These are phyloP conservation scores for Fraxinus sp. DNA, from an alignment of 305 asterid species.

Conservation along the genomic window DNA sequence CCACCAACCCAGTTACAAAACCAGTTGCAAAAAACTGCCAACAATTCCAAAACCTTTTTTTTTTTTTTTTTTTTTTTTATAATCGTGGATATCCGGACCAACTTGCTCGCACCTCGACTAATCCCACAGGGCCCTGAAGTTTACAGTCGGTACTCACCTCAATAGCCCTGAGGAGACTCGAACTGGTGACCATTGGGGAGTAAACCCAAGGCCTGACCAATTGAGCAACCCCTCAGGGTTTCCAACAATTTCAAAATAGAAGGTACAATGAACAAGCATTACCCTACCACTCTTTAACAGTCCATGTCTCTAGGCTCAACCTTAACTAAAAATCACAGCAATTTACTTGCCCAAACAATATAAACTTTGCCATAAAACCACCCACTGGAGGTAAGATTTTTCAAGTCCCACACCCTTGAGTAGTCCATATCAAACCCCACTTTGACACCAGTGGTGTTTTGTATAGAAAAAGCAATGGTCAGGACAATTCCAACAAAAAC, in stretches of 20 bases:
- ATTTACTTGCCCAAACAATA: background rate
- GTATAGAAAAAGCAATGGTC: background rate
- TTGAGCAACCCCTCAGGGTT: no score
- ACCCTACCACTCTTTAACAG: background rate
- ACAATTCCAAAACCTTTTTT: background rate
- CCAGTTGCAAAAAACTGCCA: background rate
- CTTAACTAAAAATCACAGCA: background rate
- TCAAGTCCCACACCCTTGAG: background rate
- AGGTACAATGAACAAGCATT: background rate
- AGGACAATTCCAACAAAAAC: no score
- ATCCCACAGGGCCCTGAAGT: no score
- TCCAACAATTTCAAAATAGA: background rate
- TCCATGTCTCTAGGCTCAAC: background rate
- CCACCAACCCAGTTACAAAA: background rate
- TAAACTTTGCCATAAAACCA: background rate
- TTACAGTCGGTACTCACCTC: no score
- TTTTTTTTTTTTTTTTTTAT: no score
- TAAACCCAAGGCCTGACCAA: no score
- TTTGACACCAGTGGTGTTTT: background rate
- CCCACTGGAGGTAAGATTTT: background rate
- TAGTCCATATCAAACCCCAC: background rate
- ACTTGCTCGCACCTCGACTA: no score
- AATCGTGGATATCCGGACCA: no score
- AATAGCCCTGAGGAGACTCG: no score
- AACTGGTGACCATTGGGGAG: no score